A percentile compares a stretch with the other conserved stretches of the same genome.
These are phyloP conservation scores for Claviceps sp. DNA, from an alignment of 2,329 filamentous ascomycete species.

Conservation along the genomic window DNA sequence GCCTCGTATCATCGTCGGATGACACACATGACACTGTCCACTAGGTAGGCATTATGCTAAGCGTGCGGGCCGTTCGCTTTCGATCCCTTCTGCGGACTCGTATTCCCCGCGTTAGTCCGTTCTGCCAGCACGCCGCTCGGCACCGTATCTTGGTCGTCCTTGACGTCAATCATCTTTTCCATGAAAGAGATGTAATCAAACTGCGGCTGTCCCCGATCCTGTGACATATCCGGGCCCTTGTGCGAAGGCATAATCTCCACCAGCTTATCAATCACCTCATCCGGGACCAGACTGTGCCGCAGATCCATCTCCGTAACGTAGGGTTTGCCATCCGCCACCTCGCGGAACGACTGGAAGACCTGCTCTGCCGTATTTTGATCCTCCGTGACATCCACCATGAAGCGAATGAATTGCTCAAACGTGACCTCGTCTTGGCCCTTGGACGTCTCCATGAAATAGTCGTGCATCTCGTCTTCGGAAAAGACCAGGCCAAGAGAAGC, in stretches of 20 bases:
- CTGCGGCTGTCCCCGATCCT: slow-evolving; percentile 73
- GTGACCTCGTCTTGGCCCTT: slow-evolving; percentile 67
- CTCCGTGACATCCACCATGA: slow-evolving; percentile 98
- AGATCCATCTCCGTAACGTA: slow-evolving; percentile 98
- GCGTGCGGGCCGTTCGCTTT: slow-evolving; percentile 21
- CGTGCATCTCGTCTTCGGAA: slow-evolving; percentile 95
- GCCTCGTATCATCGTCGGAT: too few relatives aligned
- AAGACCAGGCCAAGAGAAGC: slow-evolving; percentile 94
- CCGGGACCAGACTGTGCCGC: slow-evolving; percentile 84
- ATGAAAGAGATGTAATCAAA: slow-evolving; percentile 97
- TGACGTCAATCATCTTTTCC: slow-evolving; percentile 60
- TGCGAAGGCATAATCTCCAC: slow-evolving; percentile 76
- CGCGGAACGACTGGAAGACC: slow-evolving; percentile 93
- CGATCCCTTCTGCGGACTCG: slow-evolving; percentile 19
- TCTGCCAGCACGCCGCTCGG: slow-evolving; percentile 21
- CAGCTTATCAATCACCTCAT: slow-evolving; percentile 91
- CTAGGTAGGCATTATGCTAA: neutral
- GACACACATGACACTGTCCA: too few relatives aligned
- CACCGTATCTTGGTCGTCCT: slow-evolving; percentile 11
- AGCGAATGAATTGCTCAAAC: slow-evolving; percentile 97
- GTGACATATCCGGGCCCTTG: slow-evolving; percentile 69
- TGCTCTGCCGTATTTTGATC: slow-evolving; percentile 98
- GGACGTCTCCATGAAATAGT: slow-evolving; percentile 82
- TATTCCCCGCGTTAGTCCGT: slow-evolving; percentile 18
- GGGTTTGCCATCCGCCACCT: slow-evolving; percentile 95